Evolutionary conservation across 2,329 filamentous ascomycete genomes (phyloP).

Genomic region (Setomelanomma holmii): DNA sequence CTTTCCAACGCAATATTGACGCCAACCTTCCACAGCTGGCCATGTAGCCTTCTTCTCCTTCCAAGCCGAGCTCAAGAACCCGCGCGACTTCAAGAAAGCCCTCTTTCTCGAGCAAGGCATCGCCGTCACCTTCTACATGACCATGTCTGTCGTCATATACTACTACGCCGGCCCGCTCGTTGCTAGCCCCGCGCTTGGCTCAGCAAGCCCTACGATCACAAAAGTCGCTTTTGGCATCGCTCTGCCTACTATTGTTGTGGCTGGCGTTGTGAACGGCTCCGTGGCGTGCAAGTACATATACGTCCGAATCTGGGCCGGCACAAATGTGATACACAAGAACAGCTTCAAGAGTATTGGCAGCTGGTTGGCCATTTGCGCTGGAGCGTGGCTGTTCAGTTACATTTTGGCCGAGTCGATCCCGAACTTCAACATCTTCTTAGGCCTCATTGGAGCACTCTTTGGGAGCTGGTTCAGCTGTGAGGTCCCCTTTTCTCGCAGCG

Average conservation of each 20-base stretch:
- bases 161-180: slow-evolving; percentile 68
- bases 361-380: slow-evolving; percentile 66
- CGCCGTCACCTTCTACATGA: slow-evolving; percentile 68
- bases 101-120: slow-evolving; percentile 66
- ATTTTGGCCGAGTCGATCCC: slow-evolving; percentile 74
- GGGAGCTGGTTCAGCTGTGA: slow-evolving; percentile 71
- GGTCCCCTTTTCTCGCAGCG: slow-evolving; percentile 24
- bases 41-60: slow-evolving; percentile 74
- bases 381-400: slow-evolving; percentile 68
- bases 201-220: slow-evolving; percentile 62
- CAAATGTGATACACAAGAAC: slow-evolving; percentile 49
- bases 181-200: slow-evolving; percentile 70
- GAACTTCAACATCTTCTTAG: slow-evolving; percentile 71
- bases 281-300: slow-evolving; percentile 73
- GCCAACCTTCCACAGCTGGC: slow-evolving; percentile 48
- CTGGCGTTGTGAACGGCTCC: slow-evolving; percentile 73
- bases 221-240: slow-evolving; percentile 74
- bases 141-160: slow-evolving; percentile 73
- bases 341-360: slow-evolving; percentile 44
- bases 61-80: slow-evolving; percentile 69
- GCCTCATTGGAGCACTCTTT: slow-evolving; percentile 66
- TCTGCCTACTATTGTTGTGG: slow-evolving; percentile 73
- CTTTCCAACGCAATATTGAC: background rate
- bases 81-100: slow-evolving; percentile 67
- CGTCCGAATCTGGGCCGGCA: slow-evolving; percentile 67